Conservation (phyloP, 176 grass and related monocot genomes). For the Alloteropsis semialata region DNA sequence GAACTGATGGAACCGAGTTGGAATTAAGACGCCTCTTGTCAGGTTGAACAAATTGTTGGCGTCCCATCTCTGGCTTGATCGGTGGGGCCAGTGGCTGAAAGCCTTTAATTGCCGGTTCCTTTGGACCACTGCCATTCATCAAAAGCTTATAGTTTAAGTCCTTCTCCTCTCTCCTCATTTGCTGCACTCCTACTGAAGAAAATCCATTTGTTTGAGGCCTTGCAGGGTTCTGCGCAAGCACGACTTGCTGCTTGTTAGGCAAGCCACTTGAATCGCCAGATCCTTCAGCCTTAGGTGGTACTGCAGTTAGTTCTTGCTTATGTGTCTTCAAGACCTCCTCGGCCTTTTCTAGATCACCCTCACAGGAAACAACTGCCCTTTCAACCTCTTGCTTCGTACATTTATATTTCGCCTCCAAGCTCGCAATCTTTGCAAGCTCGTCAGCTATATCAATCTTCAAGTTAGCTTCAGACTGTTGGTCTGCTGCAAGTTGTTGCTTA, state of each 20-base stretch:
- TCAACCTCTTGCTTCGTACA: conserved; percentile 95
- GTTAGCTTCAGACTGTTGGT: conserved; percentile 60
- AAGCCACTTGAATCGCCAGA: conserved; percentile 51
- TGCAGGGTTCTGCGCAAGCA: conserved; percentile 43
- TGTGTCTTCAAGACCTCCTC: conserved; percentile 80
- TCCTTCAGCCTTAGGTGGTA: conserved; percentile 43
- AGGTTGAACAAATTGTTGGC: conserved; percentile 48
- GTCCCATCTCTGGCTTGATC: conserved; percentile 52
- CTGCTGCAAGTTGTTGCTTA: conserved; percentile 62
- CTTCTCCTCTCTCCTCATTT: conserved; percentile 72
- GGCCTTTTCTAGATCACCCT: conserved; percentile 85
- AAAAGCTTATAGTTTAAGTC: conserved; percentile 73
- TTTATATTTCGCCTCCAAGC: conserved; percentile 71
- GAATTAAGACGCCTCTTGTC: conserved; percentile 67
- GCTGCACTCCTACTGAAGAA: conserved; percentile 42
- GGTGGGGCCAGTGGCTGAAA: conserved; percentile 52
- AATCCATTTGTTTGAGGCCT: conserved; percentile 63
- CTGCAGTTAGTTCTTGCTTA: conserved; percentile 63
- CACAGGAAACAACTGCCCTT: conserved; percentile 89
- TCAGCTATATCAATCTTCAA: conserved; percentile 93
- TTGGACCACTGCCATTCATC: conserved; percentile 42
- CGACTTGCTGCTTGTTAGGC: conserved; percentile 50
- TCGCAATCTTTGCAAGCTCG: conserved; percentile 73
- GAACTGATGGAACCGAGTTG: conserved; percentile 52
- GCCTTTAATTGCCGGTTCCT: conserved; percentile 62